Base-by-base conservation (phyloP, 257 asterid species). In the Asclepias syriaca region DNA sequence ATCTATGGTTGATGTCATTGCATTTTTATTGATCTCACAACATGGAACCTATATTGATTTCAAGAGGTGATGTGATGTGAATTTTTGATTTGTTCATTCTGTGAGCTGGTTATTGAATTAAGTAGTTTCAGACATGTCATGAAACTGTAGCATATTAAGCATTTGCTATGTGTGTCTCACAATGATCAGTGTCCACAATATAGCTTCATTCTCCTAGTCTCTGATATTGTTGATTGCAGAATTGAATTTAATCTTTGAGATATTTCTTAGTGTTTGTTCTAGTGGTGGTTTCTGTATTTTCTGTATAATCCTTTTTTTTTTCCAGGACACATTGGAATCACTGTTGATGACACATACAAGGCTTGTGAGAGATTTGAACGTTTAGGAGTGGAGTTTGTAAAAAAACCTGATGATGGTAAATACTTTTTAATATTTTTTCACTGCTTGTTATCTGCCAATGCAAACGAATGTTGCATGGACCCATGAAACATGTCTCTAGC, bases 321-420 rank as follows among this genome's bases (percentile, higher is more conserved):
- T 84, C 87, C 87, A 93, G 98, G 95, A 72, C 98, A 93, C 83
- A 83, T 90, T 51, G 96, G 97, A 29, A 74, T 93, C 73, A 91
- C 96, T 43, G 97, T 89, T 56, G 96, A 91, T 77, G 88, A 93
- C 76, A 85, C 84, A 29, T 70, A 83, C 79, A 87, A 85, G 84
- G 97, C 97, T 6, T 91, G 96, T 74, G 55, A 86, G 80, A 85
- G 98, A 85, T 91, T 93, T 71, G 97, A 91, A 78, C 81, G 86
- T 75, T 77, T 87, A 72, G 96, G 96, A 68, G 96, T 93, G 71
- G 88, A 85, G 75, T 93, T 91, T 53, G 96, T 88, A 9, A 91
- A 91, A 82, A 88, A 80, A 81, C 96, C 96, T 21, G 83, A 79
- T 57, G 96, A 87, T 24, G 96, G 98, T 91, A 87, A 86, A 34